Evolutionary conservation across 176 grass and related monocot genomes (phyloP), one percentile per base, ranked within the genome.

Genomic region (Poa annua): DNA sequence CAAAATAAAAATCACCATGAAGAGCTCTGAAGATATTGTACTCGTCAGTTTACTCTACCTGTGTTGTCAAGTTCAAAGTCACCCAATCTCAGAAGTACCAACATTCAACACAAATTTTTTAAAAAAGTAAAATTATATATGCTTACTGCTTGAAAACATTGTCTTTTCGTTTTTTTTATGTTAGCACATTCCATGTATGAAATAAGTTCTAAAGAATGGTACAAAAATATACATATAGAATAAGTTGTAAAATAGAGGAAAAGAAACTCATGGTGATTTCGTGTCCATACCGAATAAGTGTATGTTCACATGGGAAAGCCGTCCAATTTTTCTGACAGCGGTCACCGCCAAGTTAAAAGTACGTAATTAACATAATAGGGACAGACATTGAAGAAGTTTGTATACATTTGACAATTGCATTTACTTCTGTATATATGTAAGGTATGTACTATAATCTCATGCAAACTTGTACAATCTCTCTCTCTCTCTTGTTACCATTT

Each of bases 231-330:
- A 8, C 70, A 48, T 74, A 69, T 42, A 21, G 6, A 73, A 8
- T 32, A 32, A 32, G 25, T 16, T 33, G 25, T 74, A 50, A 17
- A 49, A 74, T 9, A 74, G 1, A 7, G 1, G 15, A 74, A 32
- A 32, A 1, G 0, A 50, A 74, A 74, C 5, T 51, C 8, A 38
- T 5, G 26, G 17, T 3, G 7, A 33, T 52, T 74, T 33, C 1
- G 26, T 74, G 48, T 74, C 4, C 9, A 20, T 52, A 20, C 24
- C 16, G 1, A 34, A 20, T 74, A 51, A 74, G 71, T 52, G 25
- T 10, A 53, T 74, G 47, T 74, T 74, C 8, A 49, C 71, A 74
- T 53, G 4, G 13, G 3, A 82, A 76, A 55, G 71, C 15, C 13
- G 21, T 54, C 21, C 21, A 13, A 12, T 42, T 32, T 16, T 55